Evolutionary conservation across 2,329 filamentous ascomycete genomes (phyloP), one percentile per base, ranked within the genome.

Genomic region (Aureobasidium sp.): DNA sequence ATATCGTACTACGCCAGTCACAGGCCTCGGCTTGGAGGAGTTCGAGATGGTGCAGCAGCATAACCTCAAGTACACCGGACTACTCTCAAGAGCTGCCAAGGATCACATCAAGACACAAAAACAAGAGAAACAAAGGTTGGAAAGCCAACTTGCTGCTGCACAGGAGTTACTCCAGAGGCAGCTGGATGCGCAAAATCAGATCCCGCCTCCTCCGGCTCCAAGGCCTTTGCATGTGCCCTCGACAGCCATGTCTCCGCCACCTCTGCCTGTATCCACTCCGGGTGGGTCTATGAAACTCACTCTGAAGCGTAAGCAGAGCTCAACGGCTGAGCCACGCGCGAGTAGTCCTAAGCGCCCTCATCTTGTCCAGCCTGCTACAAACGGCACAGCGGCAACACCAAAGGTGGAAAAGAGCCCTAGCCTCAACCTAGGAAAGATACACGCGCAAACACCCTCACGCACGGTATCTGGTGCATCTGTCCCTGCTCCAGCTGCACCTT

Each of bases 1-100:
- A 29, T 68, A 64, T 51, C 64, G 69, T 17, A 69, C 65, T 6
- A 61, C 58, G 29, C 71, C 72, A 17, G 49, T 46, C 33, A 69
- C 65, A 40, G 64, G 63, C 15, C 62, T 74, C 8, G 54, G 63
- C 10, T 59, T 66, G 19, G 69, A 71, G 10, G 67, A 71, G 38
- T 70, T 65, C 55, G 60, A 67, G 42, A 58, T 61, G 25, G 57
- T 73, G 27, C 64, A 70, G 45, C 60, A 62, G 8, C 61, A 67
- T n/a, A 67, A 63, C 35, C 61, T 72, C 47, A 62, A 63, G 33
- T 73, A 72, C 58, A 69, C 54, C 29, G 71, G 69, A 6, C 69
- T 67, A 5, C 61, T 70, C 1, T 61, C 67, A 4, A 60, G 60
- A 40, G 62, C 61, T 8, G 59, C 53, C 46, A 57, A 62, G 31